Evolutionary conservation across 176 grass and related monocot species (phyloP), one percentile per base, ranked within the genome.

Genomic region (Bothriochloa decipiens): DNA sequence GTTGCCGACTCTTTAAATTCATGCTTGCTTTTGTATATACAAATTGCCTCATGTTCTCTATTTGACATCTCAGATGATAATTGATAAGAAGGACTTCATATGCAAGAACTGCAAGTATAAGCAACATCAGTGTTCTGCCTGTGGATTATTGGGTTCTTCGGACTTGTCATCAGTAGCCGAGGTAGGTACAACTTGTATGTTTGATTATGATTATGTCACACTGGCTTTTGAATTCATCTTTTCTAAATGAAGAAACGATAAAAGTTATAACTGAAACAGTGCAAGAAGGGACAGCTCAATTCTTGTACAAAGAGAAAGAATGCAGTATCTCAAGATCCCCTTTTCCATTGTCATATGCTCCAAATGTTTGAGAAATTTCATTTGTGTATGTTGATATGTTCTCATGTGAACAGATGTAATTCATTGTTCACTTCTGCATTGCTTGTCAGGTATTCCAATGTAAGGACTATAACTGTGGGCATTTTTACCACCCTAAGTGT

Each of bases 401-500:
- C 14, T 49, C 46, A 49, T 49, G 40, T 85, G 8, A 66, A 77
- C 52, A 76, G 39, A 77, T 55, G 42, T 45, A 77, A 71, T 76
- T 73, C 0, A 83, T 8, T 75, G 15, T 26, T 60, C 23, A 70
- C n/a, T 47, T 37, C 18, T 61, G 42, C 10, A 58, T 86, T 74
- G 20, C 32, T 78, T 84, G 25, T 86, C 79, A 98, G 96, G 91
- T 98, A 62, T 92, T 91, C 83, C 83, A 55, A 65, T 98, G 96
- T 63, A 88, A 81, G 62, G 50, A 80, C 7, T 7, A 52, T 18
- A 47, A 50, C 53, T 98, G 96, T 85, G 96, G 92, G 61, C 92
- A 93, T 25, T 91, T 95, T 52, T 98, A 93, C 89, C 96, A 98
- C 71, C 79, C 92, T 0, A 80, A 88, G 15, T 98, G 96, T 76